Evolutionary conservation across 2,329 filamentous ascomycete genomes (phyloP).

Genomic region (Westerdykella sp.): DNA sequence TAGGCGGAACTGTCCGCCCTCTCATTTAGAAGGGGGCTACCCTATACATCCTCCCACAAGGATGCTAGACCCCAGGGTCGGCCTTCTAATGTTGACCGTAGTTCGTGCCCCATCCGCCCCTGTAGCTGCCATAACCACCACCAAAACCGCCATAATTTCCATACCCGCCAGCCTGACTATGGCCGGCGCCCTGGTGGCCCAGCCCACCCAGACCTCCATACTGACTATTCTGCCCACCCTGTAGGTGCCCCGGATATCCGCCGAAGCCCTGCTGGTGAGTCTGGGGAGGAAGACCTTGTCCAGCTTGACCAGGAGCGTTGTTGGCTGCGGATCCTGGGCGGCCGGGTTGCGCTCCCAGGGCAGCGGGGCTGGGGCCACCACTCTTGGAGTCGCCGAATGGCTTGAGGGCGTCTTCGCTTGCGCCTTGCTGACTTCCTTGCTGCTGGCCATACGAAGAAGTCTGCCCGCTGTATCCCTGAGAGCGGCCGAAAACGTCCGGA

Average conservation of each 20-base stretch:
- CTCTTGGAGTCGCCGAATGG: slow-evolving; percentile 52
- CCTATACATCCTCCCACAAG: too few species aligned
- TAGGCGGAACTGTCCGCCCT: too few species aligned
- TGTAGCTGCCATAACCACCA: slow-evolving; percentile 38
- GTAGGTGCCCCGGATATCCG: slow-evolving; percentile 46
- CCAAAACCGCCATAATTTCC: slow-evolving; percentile 40
- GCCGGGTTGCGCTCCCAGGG: slow-evolving; percentile 53
- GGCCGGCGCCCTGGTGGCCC: slow-evolving; percentile 43
- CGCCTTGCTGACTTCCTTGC: slow-evolving; percentile 45
- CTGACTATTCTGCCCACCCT: slow-evolving; percentile 40
- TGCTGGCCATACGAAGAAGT: slow-evolving; percentile 46
- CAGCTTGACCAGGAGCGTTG: slow-evolving; percentile 48
- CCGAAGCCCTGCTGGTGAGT: slow-evolving; percentile 54
- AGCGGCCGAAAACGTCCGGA: slow-evolving; percentile 55
- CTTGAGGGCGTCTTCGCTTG: slow-evolving; percentile 51
- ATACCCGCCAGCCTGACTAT: slow-evolving; percentile 42
- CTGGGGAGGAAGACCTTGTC: slow-evolving; percentile 50
- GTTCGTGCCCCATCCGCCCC: slow-evolving; percentile 47
- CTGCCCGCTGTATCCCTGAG: slow-evolving; percentile 50
- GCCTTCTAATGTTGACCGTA: slow-evolving; percentile 36
- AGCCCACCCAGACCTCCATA: slow-evolving; percentile 50
- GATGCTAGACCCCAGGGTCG: too few species aligned
- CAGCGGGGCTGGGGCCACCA: slow-evolving; percentile 54
- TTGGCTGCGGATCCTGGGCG: slow-evolving; percentile 59
- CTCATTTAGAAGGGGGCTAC: too few species aligned